Conservation (phyloP, 805 yeast species). For the Kregervanrija delftensis region DNA sequence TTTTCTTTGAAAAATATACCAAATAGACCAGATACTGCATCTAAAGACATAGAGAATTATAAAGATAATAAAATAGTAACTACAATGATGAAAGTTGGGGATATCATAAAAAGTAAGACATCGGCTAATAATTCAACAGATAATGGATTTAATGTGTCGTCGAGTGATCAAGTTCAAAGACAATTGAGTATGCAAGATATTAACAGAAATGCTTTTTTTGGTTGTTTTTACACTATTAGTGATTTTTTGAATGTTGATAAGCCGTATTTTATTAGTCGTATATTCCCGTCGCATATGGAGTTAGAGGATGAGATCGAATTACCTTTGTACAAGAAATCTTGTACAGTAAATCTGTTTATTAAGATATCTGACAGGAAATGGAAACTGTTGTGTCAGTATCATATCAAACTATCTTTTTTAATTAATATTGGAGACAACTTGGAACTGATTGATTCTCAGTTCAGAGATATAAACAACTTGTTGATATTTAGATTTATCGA, state of each 20-base stretch:
- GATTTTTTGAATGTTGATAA: conserved; percentile 16
- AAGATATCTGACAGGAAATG: conserved; percentile 13
- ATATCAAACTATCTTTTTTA: conserved; percentile 25
- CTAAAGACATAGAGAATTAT: too few species aligned
- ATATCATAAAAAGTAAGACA: too few species aligned
- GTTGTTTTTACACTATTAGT: conserved; percentile 32
- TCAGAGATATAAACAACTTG: conserved; percentile 17
- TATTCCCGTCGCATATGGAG: conserved; percentile 20
- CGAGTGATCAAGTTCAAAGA: conserved; percentile 16
- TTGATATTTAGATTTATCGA: conserved; percentile 23
- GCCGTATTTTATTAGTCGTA: conserved; percentile 32
- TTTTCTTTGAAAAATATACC: too few species aligned
- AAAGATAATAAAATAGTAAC: too few species aligned
- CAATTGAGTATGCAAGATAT: conserved; percentile 25
- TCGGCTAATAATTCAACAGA: too few species aligned
- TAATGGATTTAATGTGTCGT: too few species aligned
- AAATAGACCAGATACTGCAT: too few species aligned
- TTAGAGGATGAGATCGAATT: conserved; percentile 21
- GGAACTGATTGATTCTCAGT: conserved; percentile 13
- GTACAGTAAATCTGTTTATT: conserved; percentile 20
- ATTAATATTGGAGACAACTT: conserved; percentile 27
- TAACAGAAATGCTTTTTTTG: conserved; percentile 23
- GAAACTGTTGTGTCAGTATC: conserved; percentile 19
- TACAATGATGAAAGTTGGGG: too few species aligned
- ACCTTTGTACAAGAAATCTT: conserved; percentile 14